A percentile compares a stretch with the other conserved stretches of the same genome.
Conservation (phyloP, 1,139 yeast genomes). For the Yamadazyma triangularis region DNA sequence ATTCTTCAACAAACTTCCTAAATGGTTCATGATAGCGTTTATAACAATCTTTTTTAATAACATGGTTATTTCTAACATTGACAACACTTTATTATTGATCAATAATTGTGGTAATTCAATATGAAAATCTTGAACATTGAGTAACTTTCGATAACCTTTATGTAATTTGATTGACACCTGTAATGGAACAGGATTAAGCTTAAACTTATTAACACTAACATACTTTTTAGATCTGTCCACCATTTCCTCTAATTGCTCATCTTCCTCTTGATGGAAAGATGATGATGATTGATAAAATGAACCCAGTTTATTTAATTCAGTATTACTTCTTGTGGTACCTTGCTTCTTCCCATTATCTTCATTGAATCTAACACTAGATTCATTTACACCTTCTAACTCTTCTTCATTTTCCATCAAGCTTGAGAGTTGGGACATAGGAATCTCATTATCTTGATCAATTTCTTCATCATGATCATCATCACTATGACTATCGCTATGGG, state of each 20-base stretch:
- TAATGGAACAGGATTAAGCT: slow-evolving; percentile 42
- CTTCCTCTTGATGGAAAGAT: slow-evolving; percentile 18
- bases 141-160: slow-evolving; percentile 48
- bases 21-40: slow-evolving; percentile 51
- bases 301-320: neutral
- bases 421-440: neutral
- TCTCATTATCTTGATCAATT: neutral
- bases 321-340: neutral
- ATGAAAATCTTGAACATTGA: slow-evolving; percentile 58
- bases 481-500: slow-evolving; percentile 4
- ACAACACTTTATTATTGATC: slow-evolving; percentile 47
- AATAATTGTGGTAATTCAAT: slow-evolving; percentile 50
- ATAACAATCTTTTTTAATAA: slow-evolving; percentile 48
- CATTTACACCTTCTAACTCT: slow-evolving; percentile 1
- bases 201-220: slow-evolving; percentile 49
- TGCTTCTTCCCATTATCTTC: neutral
- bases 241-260: slow-evolving; percentile 52
- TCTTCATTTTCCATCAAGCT: slow-evolving; percentile 10
- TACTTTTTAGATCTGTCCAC: slow-evolving; percentile 54
- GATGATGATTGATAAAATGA: slow-evolving; percentile 9
- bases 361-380: neutral
- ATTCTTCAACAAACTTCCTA: slow-evolving; percentile 54
- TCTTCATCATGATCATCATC: slow-evolving; percentile 3
- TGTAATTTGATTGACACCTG: slow-evolving; percentile 56
- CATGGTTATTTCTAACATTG: slow-evolving; percentile 50